phyloP scores from a whole-genome alignment of 163 green algal species.

The Scenedesmus sp. region DNA sequence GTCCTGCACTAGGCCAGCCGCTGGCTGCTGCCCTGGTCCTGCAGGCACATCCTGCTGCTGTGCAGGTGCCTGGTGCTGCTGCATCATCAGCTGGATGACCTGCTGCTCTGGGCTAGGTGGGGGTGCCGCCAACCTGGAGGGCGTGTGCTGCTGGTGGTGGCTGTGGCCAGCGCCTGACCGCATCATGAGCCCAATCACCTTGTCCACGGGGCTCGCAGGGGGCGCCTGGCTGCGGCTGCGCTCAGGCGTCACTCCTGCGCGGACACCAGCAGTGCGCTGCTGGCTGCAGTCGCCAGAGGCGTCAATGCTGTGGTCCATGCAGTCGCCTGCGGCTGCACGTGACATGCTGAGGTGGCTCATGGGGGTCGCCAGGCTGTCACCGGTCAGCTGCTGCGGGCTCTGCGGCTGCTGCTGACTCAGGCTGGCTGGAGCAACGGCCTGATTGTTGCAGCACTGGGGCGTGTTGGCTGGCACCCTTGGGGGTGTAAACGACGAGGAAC shows the following conservation, averaged over 20 bases:
- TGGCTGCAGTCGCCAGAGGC: not conserved
- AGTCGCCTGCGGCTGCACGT: not conserved
- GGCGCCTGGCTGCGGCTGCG: not conserved
- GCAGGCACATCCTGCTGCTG: not conserved
- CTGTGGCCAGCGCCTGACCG: not conserved
- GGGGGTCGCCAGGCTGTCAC: constrained; percentile 32
- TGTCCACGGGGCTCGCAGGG: constrained; percentile 38
- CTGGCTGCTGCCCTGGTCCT: not conserved
- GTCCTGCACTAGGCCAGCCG: not conserved
- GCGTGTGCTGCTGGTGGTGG: not conserved
- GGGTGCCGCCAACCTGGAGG: not conserved
- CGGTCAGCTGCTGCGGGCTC: not conserved
- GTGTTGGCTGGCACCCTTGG: not conserved
- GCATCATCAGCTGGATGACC: constrained; percentile 42
- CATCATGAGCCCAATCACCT: constrained; percentile 55
- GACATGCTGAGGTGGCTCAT: constrained; percentile 50
- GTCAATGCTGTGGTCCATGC: not conserved
- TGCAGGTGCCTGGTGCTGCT: not conserved
- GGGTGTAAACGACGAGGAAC: not conserved
- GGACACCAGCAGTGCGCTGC: not conserved
- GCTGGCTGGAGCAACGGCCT: not conserved
- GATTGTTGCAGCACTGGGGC: not conserved
- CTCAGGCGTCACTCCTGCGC: not conserved
- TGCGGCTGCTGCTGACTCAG: not conserved
- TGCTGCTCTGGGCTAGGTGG: constrained; percentile 41